These are phyloP conservation scores for Agrocybe praecox DNA, from an alignment of 768 basidiomycete species.

Conservation along the genomic window DNA sequence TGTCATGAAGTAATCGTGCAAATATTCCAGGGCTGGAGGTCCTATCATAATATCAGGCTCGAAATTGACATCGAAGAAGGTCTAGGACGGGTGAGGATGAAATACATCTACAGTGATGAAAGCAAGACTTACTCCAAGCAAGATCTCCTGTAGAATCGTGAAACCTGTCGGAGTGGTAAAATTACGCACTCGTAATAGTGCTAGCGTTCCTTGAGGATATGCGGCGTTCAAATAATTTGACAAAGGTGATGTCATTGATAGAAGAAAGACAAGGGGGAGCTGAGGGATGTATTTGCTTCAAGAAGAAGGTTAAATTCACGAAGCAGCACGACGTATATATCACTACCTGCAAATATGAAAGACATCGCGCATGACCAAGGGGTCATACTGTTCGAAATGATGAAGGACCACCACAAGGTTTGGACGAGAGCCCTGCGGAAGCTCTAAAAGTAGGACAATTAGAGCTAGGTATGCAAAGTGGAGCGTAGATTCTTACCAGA, in stretches of 20 bases:
- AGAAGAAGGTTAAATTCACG: neutral
- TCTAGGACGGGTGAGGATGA: conserved; percentile 10
- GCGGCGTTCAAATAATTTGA: conserved; percentile 60
- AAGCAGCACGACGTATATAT: neutral
- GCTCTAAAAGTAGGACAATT: neutral
- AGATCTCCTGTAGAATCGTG: conserved; percentile 51
- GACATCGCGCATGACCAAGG: conserved; percentile 63
- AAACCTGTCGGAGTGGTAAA: conserved; percentile 52
- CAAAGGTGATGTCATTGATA: conserved; percentile 60
- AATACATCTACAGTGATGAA: neutral
- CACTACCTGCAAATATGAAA: conserved; percentile 71
- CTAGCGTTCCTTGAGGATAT: conserved; percentile 61
- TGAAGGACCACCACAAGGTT: conserved; percentile 65
- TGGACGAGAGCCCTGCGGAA: conserved; percentile 17
- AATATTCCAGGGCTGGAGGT: conserved; percentile 52
- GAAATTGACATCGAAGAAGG: conserved; percentile 65
- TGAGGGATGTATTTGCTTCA: conserved; percentile 51
- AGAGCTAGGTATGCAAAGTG: neutral
- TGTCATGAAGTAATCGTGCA: conserved; percentile 59
- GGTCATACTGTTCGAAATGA: conserved; percentile 76
- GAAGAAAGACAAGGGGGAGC: conserved; percentile 67
- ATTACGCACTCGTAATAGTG: conserved; percentile 55
- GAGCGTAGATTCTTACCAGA: conserved; percentile 31
- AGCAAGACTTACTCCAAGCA: conserved; percentile 49
- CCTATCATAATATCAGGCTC: conserved; percentile 66